These are phyloP conservation scores for Lactarius vividus DNA, from an alignment of 768 basidiomycete genomes.

Conservation along the genomic window DNA sequence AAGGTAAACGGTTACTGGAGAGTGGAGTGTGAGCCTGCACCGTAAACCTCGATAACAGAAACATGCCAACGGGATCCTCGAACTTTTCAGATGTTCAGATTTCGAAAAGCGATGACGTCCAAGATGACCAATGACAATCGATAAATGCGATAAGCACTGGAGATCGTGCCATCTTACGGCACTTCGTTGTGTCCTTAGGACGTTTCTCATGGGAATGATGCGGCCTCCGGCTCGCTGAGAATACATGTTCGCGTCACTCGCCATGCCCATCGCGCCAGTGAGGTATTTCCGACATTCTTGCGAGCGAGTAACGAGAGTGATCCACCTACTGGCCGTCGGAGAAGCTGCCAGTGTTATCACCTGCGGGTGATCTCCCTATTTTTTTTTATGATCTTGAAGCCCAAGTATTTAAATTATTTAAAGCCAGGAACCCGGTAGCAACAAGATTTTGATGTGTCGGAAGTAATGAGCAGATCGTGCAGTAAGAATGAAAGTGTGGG, in stretches of 20 bases:
- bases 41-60: neutral
- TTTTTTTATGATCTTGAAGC: neutral
- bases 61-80: too few relatives aligned
- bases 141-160: neutral
- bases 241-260: neutral
- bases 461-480: neutral
- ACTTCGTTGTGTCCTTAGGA: too few relatives aligned
- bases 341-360: neutral
- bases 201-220: neutral
- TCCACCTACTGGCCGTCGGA: neutral
- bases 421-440: neutral
- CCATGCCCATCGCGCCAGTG: too few relatives aligned
- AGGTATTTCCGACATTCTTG: neutral
- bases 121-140: neutral
- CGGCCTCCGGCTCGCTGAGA: neutral
- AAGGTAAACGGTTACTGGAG: neutral
- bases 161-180: too few relatives aligned
- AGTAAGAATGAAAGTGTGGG: neutral
- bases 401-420: neutral
- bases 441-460: neutral
- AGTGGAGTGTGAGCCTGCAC: neutral
- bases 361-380: neutral
- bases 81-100: too few relatives aligned
- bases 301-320: neutral
- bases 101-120: too few relatives aligned